Percentiles rank a stretch among this genome's conserved stretches.
phyloP scores from a whole-genome alignment of 441 rosid species.

The Raphanus hybrid region DNA sequence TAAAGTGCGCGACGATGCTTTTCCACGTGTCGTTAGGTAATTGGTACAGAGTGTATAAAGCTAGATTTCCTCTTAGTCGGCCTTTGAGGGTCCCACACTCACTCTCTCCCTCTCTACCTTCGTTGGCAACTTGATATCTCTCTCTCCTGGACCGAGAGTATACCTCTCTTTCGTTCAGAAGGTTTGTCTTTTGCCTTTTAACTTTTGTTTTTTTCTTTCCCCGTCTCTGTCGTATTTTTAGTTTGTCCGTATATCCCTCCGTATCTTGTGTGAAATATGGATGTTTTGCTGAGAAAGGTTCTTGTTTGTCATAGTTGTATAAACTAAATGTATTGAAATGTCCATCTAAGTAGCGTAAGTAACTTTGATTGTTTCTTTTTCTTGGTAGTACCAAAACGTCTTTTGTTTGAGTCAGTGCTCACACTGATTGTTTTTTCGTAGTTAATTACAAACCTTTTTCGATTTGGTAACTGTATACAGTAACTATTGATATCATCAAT shows the following conservation, averaged over 20 bases:
- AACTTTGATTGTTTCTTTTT: not conserved
- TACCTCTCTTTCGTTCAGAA: conserved; percentile 21
- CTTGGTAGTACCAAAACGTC: not conserved
- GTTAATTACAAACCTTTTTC: not conserved
- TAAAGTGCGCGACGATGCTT: conserved; percentile 36
- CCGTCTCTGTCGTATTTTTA: not conserved
- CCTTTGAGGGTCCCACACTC: conserved; percentile 16
- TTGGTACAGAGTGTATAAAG: conserved; percentile 5
- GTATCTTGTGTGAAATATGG: conserved; percentile 10
- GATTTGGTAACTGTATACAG: not conserved
- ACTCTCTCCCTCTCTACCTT: not conserved
- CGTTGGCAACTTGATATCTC: conserved; percentile 27
- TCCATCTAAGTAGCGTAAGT: not conserved
- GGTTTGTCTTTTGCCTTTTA: conserved; percentile 18
- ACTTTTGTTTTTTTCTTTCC: not conserved
- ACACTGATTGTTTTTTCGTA: not conserved
- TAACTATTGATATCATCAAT: not conserved
- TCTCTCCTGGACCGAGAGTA: conserved; percentile 13
- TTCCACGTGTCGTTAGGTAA: conserved; percentile 24
- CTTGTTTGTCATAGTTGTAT: not conserved
- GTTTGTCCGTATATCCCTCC: conserved; percentile 12
- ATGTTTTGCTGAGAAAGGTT: not conserved
- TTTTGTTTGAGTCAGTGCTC: not conserved
- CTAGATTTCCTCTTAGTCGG: conserved; percentile 34
- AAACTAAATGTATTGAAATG: not conserved